Evolutionary conservation across 2,329 filamentous ascomycete species (phyloP).

Genomic region (Periglandula ipomoeae): DNA sequence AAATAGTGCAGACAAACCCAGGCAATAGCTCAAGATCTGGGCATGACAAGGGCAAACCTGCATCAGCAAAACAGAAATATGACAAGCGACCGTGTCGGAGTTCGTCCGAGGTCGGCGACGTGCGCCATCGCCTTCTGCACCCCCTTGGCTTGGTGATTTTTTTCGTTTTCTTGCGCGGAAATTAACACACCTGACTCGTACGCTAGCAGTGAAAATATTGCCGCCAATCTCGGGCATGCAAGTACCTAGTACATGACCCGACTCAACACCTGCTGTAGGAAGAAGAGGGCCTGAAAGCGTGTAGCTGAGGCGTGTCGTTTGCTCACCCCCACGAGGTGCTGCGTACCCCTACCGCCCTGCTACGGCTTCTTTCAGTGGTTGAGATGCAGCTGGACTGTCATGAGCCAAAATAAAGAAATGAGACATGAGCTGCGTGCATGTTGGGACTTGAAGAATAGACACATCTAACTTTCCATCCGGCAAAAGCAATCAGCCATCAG

Average conservation of each 20-base stretch:
- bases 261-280: too few species aligned
- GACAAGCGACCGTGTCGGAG: conserved; percentile 7
- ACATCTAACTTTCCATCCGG: too few species aligned
- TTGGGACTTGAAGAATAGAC: too few species aligned
- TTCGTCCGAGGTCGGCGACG: conserved; percentile 10
- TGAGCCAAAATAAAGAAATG: too few species aligned
- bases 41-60: conserved; percentile 2
- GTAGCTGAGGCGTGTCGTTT: too few species aligned
- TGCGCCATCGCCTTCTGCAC: neutral
- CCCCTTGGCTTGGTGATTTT: neutral
- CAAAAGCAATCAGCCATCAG: too few species aligned
- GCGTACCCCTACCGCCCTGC: too few species aligned
- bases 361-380: too few species aligned
- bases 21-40: neutral
- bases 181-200: conserved; percentile 3
- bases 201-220: neutral
- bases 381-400: too few species aligned
- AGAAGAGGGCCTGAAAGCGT: too few species aligned
- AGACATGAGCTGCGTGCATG: too few species aligned
- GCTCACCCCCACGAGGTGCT: too few species aligned
- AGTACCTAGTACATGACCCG: neutral
- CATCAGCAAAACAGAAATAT: neutral
- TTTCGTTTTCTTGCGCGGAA: neutral
- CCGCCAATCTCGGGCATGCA: neutral
- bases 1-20: neutral